Percentiles rank a stretch among this genome's conserved stretches.
phyloP scores from a whole-genome alignment of 2,329 filamentous ascomycete species.

The Aspergillaceae sp. region DNA sequence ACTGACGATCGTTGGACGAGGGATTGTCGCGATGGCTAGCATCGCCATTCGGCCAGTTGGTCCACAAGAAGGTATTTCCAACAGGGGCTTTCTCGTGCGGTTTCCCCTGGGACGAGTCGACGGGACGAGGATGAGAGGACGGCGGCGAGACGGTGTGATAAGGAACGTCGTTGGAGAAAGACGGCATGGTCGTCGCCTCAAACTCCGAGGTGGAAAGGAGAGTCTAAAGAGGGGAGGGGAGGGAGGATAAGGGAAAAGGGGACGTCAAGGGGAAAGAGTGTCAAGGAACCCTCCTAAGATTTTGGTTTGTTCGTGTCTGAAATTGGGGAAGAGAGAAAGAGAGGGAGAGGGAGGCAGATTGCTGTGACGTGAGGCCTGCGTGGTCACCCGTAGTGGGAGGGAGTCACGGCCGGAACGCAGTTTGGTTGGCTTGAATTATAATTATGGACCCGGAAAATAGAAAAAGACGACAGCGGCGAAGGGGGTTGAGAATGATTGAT shows the following conservation, averaged over 20 bases:
- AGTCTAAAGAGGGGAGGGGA: not conserved
- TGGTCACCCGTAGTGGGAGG: not conserved
- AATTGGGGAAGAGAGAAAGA: not conserved
- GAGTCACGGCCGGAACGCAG: too few relatives aligned
- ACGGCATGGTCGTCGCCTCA: constrained; percentile 26
- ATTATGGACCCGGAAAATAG: too few relatives aligned
- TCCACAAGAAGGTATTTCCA: constrained; percentile 41
- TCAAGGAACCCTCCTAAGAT: not conserved
- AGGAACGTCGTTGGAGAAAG: constrained; percentile 28
- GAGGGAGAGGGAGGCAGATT: not conserved
- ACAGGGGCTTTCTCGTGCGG: constrained; percentile 37
- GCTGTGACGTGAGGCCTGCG: constrained; percentile 6
- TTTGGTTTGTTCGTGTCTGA: too few relatives aligned
- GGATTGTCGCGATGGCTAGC: constrained; percentile 27
- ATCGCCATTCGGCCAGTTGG: constrained; percentile 37
- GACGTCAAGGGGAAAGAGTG: not conserved
- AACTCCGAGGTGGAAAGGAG: not conserved
- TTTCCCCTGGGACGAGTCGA: constrained; percentile 35
- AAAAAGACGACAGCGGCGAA: too few relatives aligned
- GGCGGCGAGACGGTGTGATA: constrained; percentile 27
- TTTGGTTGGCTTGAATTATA: too few relatives aligned
- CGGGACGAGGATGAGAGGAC: constrained; percentile 28
- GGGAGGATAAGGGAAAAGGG: not conserved
- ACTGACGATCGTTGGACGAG: constrained; percentile 28
- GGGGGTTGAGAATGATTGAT: too few relatives aligned